Evolutionary conservation across 2,329 filamentous ascomycete genomes (phyloP), one percentile per base, ranked within the genome.

Genomic region (Microcyclosporella mali): DNA sequence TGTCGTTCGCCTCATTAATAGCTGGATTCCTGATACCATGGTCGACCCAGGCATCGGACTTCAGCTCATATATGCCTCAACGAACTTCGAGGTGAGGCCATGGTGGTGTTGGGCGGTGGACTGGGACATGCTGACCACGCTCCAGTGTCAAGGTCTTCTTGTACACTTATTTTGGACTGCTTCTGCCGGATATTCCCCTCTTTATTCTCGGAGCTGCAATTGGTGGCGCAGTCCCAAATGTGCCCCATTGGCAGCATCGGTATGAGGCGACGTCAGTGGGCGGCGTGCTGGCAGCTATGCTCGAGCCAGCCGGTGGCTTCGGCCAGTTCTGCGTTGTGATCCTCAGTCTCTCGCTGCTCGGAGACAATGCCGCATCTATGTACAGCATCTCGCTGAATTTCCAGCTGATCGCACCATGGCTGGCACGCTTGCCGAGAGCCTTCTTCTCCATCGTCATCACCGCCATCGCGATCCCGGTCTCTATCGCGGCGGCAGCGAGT

Each of bases 1-100:
- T 60, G 17, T 50, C 57, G 2, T 83, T 78, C 49, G 78, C 71
- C 36, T 78, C 77, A 64, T 71, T 81, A 39, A 71, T 83, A 3
- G 77, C 79, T 0, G 76, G 75, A 0, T 46, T 68, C 12, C 75
- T 81, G 68, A 71, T 84, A 2, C 78, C 80, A 0, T 84, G 76
- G 70, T 66, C 66, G 0, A 54, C 60, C 1, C 50, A 58, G 6
- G 57, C 69, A 33, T 51, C 47, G 30, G 69, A 71, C 45, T 70
- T 68, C 49, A 70, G 66, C 33, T 67, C 70, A 31, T 70, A 71
- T 48, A 68, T 68, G 43, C 65, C 66, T 0, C 58, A 63, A 2
- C 50, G 58, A 2, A 64, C 66, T 10, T 59, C 58, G 37, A 42
- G 37, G 11, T 35, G 16, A 36, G 17, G 16, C 8, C 12, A 21